Evolutionary conservation across 23 red algal species (phyloP).

Genomic region (Porphyridium purpureum): DNA sequence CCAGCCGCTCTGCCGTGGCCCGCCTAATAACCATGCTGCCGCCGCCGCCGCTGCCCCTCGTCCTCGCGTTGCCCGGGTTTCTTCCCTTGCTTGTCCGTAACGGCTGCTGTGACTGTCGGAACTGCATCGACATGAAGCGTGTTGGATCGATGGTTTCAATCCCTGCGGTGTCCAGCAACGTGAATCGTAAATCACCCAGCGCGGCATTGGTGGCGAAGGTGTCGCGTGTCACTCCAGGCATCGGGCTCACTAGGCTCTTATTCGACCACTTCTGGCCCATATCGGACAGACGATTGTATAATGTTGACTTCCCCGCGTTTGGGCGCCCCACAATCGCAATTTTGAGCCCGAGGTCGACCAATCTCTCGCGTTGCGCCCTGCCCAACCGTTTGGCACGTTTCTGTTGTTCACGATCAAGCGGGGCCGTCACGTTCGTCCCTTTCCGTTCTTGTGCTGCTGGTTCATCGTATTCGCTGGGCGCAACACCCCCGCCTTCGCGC

Average conservation of each 20-base stretch:
- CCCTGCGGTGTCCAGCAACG: conserved; percentile 77
- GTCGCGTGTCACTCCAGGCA: conserved; percentile 72
- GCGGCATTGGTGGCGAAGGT: conserved; percentile 17
- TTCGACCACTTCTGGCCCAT: background rate
- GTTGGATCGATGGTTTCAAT: conserved; percentile 19
- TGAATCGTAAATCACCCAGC: conserved; percentile 53
- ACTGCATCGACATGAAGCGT: background rate
- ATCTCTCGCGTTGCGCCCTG: conserved; percentile 2
- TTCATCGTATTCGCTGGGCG: no score
- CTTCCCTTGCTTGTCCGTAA: no score
- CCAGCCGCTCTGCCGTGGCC: no score
- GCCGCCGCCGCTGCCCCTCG: no score
- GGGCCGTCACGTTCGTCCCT: no score
- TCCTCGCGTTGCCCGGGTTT: no score
- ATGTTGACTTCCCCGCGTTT: conserved; percentile 80
- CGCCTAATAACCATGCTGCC: no score
- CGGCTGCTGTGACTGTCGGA: no score
- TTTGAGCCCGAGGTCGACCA: conserved; percentile 24
- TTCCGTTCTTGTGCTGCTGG: no score
- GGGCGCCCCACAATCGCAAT: conserved; percentile 62
- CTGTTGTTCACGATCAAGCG: no score
- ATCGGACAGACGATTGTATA: conserved; percentile 62
- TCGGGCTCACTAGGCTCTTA: conserved; percentile 23
- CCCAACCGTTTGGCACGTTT: no score
- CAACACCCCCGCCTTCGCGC: no score